Conservation (phyloP, 2,329 filamentous ascomycete genomes). For the Calonectria pteridis region DNA sequence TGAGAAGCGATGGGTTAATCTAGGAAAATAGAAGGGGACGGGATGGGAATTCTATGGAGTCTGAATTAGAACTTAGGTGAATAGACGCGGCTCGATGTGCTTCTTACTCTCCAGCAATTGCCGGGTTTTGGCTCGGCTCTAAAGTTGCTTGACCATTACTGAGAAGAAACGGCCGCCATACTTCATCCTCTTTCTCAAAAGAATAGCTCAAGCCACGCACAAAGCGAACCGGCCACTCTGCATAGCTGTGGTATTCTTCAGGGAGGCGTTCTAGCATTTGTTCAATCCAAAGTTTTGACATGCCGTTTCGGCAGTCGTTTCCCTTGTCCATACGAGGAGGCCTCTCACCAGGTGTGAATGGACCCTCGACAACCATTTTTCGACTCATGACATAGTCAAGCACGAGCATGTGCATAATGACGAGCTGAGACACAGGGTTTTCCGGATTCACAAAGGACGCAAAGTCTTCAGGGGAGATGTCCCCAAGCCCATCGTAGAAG, state of each 20-base stretch:
- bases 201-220: slow-evolving; percentile 37
- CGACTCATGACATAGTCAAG: slow-evolving; percentile 47
- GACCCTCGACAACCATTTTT: slow-evolving; percentile 28
- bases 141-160: slow-evolving; percentile 30
- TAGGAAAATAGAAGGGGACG: background rate
- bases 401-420: slow-evolving; percentile 54
- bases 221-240: slow-evolving; percentile 49
- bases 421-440: slow-evolving; percentile 49
- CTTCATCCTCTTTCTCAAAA: slow-evolving; percentile 37
- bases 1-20: background rate
- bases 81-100: background rate
- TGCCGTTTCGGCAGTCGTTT: slow-evolving; percentile 39
- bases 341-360: background rate
- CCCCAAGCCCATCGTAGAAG: slow-evolving; percentile 46
- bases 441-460: slow-evolving; percentile 45
- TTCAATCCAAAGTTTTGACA: slow-evolving; percentile 55
- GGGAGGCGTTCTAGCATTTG: slow-evolving; percentile 50
- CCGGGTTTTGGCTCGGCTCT: background rate
- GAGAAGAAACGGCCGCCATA: slow-evolving; percentile 40
- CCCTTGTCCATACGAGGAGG: slow-evolving; percentile 20
- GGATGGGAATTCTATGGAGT: background rate
- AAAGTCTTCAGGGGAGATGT: slow-evolving; percentile 48
- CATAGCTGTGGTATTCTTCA: slow-evolving; percentile 46
- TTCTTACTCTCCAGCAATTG: slow-evolving; percentile 17
- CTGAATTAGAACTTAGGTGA: background rate